A percentile compares a stretch with the other conserved stretches of the same genome.
Evolutionary conservation across 148 eudicot genomes (phyloP).

Genomic region (Tetragonia tetragonoides): DNA sequence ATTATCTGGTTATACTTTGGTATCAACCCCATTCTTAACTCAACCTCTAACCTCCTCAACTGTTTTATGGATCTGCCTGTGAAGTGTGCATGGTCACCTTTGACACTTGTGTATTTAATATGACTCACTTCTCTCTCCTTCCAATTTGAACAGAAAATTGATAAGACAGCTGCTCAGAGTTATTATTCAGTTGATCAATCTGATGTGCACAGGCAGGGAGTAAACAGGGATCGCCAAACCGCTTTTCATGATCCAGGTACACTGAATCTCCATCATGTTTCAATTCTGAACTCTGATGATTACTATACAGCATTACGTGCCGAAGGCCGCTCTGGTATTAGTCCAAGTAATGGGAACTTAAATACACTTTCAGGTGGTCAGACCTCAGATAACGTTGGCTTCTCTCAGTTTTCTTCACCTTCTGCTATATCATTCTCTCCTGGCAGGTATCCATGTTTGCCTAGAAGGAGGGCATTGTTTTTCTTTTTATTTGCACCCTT

Average conservation of each 20-base stretch:
- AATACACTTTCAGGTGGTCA: slow-evolving; percentile 46
- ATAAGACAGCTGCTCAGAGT: slow-evolving; percentile 38
- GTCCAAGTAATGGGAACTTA: slow-evolving; percentile 46
- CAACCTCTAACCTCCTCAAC: neutral
- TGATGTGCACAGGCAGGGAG: slow-evolving; percentile 34
- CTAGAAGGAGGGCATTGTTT: slow-evolving; percentile 19
- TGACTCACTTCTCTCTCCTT: neutral
- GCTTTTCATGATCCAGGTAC: slow-evolving; percentile 34
- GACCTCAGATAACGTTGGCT: slow-evolving; percentile 45
- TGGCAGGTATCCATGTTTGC: slow-evolving; percentile 49
- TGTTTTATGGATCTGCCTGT: neutral
- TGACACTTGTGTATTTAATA: neutral
- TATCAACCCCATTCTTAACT: neutral
- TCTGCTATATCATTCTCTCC: slow-evolving; percentile 54
- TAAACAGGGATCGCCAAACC: slow-evolving; percentile 29
- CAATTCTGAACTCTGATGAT: slow-evolving; percentile 31
- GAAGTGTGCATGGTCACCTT: neutral
- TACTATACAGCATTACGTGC: slow-evolving; percentile 25
- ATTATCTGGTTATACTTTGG: neutral
- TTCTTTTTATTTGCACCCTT: neutral
- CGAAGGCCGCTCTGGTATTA: slow-evolving; percentile 34
- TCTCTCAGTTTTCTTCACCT: slow-evolving; percentile 53
- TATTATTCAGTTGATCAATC: slow-evolving; percentile 36
- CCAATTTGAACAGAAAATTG: slow-evolving; percentile 53
- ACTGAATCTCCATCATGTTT: slow-evolving; percentile 29